Evolutionary conservation across 1,284 basidiomycete species (phyloP).

Genomic region (Rhodotorula sp.): DNA sequence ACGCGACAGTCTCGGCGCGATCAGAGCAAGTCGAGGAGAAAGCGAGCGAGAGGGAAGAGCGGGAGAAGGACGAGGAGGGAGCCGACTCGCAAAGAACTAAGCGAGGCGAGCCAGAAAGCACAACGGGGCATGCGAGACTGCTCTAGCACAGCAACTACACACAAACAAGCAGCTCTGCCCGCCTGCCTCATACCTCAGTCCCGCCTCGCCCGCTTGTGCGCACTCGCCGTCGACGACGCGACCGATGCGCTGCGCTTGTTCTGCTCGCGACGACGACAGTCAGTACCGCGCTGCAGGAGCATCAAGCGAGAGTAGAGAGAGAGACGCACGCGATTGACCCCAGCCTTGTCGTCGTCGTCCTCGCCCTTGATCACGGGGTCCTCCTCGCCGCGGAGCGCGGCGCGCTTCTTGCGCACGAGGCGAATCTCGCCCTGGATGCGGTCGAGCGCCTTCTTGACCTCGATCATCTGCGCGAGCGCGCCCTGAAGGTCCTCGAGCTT

Average conservation of each 20-base stretch:
- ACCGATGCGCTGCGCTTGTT: slow-evolving; percentile 35
- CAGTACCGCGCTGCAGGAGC: not conserved
- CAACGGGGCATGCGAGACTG: not conserved
- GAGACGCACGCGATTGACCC: slow-evolving; percentile 24
- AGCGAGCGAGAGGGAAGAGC: not conserved
- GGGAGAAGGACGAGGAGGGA: not conserved
- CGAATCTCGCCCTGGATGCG: slow-evolving; percentile 79
- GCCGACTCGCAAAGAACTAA: not conserved
- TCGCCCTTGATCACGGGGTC: slow-evolving; percentile 33
- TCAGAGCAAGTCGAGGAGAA: not conserved
- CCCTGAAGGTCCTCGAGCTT: slow-evolving; percentile 72
- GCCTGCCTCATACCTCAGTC: slow-evolving; percentile 6
- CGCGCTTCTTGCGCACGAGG: slow-evolving; percentile 66
- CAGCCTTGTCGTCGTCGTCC: slow-evolving; percentile 12
- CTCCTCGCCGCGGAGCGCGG: slow-evolving; percentile 44
- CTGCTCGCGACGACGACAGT: not conserved
- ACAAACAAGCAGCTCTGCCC: no score
- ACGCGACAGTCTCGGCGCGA: no score
- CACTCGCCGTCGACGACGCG: slow-evolving; percentile 22
- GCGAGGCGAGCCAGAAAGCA: not conserved
- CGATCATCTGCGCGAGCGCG: slow-evolving; percentile 70
- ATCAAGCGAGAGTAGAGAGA: no score
- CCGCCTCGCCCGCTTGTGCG: slow-evolving; percentile 33
- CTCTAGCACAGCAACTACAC: not conserved
- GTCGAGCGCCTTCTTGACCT: slow-evolving; percentile 84